Percentiles rank a stretch among this genome's conserved stretches.
phyloP scores from a whole-genome alignment of 1,139 yeast species.

The Candida frijolesensis region DNA sequence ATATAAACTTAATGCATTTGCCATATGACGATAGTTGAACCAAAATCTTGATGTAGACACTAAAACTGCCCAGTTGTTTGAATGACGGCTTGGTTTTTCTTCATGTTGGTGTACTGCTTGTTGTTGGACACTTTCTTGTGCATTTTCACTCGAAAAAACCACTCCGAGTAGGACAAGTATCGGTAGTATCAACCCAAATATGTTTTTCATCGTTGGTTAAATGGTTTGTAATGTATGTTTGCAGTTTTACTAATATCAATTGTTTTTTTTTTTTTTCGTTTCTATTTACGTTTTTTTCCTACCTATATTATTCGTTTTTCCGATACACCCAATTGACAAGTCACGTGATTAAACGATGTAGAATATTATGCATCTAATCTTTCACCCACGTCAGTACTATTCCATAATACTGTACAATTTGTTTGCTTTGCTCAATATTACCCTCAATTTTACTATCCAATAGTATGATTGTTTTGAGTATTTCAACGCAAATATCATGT shows the following conservation, averaged over 20 bases:
- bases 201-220: background rate
- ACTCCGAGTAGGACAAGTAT: background rate
- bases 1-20: slow-evolving; percentile 90
- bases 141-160: background rate
- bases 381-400: too few relatives aligned
- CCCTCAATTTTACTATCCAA: background rate
- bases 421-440: background rate
- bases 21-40: slow-evolving; percentile 98
- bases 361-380: too few relatives aligned
- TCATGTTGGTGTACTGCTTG: background rate
- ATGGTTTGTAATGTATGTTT: background rate
- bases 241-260: background rate
- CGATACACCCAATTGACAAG: too few relatives aligned
- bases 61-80: slow-evolving; percentile 92
- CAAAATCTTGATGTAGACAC: slow-evolving; percentile 96
- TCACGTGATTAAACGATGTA: background rate
- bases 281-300: background rate
- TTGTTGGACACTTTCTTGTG: background rate
- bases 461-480: background rate
- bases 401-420: background rate
- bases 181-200: slow-evolving; percentile 7
- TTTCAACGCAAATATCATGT: slow-evolving; percentile 9
- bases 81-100: slow-evolving; percentile 51
- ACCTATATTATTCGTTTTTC: too few relatives aligned
- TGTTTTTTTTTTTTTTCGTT: background rate